A percentile compares a stretch with the other conserved stretches of the same genome.
phyloP scores from a whole-genome alignment of 2,329 filamentous ascomycete genomes.

The Lasiodiplodia theobromae region DNA sequence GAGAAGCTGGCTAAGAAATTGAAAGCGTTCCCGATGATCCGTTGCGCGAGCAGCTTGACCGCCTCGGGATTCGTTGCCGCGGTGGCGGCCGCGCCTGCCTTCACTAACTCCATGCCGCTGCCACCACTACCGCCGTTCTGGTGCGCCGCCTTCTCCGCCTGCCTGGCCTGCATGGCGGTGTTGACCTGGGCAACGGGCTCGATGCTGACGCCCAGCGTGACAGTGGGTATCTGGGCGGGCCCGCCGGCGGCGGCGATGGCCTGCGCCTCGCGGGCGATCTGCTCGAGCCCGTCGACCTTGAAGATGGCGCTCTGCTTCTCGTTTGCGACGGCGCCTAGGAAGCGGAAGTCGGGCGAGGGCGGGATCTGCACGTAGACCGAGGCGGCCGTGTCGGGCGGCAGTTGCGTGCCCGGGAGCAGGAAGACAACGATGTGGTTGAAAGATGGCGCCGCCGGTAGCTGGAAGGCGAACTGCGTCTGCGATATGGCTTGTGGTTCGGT shows the following conservation, averaged over 20 bases:
- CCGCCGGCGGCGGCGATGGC: constrained; percentile 35
- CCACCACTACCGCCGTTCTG: constrained; percentile 31
- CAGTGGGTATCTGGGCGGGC: constrained; percentile 50
- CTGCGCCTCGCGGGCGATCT: background rate
- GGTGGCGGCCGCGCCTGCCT: constrained; percentile 39
- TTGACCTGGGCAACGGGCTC: constrained; percentile 78
- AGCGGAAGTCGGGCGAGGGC: constrained; percentile 69
- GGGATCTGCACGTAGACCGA: constrained; percentile 88
- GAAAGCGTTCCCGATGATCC: constrained; percentile 96
- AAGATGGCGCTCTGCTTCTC: constrained; percentile 94
- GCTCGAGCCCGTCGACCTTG: constrained; percentile 61
- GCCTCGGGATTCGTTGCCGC: constrained; percentile 53
- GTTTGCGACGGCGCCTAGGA: constrained; percentile 87
- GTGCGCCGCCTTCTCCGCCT: constrained; percentile 46
- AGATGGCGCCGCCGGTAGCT: constrained; percentile 67
- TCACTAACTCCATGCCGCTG: constrained; percentile 43
- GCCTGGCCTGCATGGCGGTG: constrained; percentile 69
- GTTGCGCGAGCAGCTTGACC: constrained; percentile 84
- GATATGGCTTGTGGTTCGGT: constrained; percentile 63
- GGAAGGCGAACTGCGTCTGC: constrained; percentile 69
- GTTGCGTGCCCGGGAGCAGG: constrained; percentile 76
- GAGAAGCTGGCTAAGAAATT: constrained; percentile 94
- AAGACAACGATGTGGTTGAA: constrained; percentile 86
- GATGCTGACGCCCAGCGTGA: constrained; percentile 82
- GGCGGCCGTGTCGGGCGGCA: constrained; percentile 80